phyloP scores from a whole-genome alignment of 2,329 filamentous ascomycete species.

The Stromatinia cepivora region DNA sequence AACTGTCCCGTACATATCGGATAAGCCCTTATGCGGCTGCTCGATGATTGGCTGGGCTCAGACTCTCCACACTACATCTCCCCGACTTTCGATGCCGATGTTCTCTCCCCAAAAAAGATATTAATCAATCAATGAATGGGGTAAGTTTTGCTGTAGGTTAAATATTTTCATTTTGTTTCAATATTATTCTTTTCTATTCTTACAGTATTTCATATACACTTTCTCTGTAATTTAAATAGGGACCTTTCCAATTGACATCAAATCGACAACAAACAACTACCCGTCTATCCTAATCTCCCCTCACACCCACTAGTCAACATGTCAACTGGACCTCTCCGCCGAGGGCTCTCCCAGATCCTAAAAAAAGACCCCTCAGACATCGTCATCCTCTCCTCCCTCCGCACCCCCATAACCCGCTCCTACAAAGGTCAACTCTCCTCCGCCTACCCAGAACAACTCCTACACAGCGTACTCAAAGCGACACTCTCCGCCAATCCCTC shows the following conservation, averaged over 20 bases:
- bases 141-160: conserved; percentile 8
- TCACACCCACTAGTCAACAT: neutral
- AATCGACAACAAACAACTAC: neutral
- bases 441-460: conserved; percentile 86
- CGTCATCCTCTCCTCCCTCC: conserved; percentile 86
- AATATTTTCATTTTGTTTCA: neutral
- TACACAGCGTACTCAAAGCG: conserved; percentile 64
- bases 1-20: neutral
- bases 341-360: conserved; percentile 74
- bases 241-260: neutral
- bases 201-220: neutral
- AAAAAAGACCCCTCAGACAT: conserved; percentile 77
- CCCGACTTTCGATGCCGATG: conserved; percentile 17
- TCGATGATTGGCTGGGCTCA: conserved; percentile 5
- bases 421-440: conserved; percentile 84
- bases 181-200: neutral
- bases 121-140: conserved; percentile 11
- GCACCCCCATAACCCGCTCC: conserved; percentile 81
- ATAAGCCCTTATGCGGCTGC: conserved; percentile 10
- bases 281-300: conserved; percentile 4
- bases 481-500: conserved; percentile 72
- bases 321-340: conserved; percentile 47
- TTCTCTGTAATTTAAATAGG: neutral
- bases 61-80: conserved; percentile 2
- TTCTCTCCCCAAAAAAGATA: conserved; percentile 12